Percentiles rank a stretch among this genome's conserved stretches.
Conservation (phyloP, 2,329 filamentous ascomycete species). For the Colletotrichum sp. region DNA sequence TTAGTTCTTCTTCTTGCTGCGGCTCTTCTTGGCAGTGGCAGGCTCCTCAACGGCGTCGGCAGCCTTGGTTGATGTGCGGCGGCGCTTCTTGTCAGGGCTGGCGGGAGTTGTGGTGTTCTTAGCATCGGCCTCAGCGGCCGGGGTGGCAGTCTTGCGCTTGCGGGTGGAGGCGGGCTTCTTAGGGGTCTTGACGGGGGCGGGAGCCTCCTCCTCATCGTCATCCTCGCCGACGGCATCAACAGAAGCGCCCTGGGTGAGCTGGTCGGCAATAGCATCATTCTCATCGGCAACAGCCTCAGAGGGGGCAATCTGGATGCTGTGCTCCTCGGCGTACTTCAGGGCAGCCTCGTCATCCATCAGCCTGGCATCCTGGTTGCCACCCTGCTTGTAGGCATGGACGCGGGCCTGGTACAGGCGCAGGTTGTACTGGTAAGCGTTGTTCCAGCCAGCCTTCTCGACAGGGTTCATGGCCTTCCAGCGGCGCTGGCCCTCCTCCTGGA, state of each 20-base stretch:
- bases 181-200: conserved; percentile 58
- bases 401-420: conserved; percentile 69
- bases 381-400: conserved; percentile 68
- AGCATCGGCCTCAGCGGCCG: conserved; percentile 45
- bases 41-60: conserved; percentile 47
- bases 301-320: conserved; percentile 58
- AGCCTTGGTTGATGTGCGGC: conserved; percentile 61
- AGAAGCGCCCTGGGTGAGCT: conserved; percentile 54
- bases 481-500: conserved; percentile 85
- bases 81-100: conserved; percentile 69
- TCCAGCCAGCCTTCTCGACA: conserved; percentile 73
- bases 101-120: conserved; percentile 47
- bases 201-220: conserved; percentile 45
- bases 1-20: conserved; percentile 22
- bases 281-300: conserved; percentile 48
- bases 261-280: conserved; percentile 64
- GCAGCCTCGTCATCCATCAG: conserved; percentile 68
- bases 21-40: conserved; percentile 63
- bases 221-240: conserved; percentile 44
- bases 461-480: conserved; percentile 83
- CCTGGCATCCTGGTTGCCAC: conserved; percentile 63
- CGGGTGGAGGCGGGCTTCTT: conserved; percentile 58
- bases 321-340: conserved; percentile 63
- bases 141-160: conserved; percentile 61
- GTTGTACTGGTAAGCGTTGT: conserved; percentile 72